phyloP scores from a whole-genome alignment of 768 basidiomycete species.

The Leccinellum albellum region DNA sequence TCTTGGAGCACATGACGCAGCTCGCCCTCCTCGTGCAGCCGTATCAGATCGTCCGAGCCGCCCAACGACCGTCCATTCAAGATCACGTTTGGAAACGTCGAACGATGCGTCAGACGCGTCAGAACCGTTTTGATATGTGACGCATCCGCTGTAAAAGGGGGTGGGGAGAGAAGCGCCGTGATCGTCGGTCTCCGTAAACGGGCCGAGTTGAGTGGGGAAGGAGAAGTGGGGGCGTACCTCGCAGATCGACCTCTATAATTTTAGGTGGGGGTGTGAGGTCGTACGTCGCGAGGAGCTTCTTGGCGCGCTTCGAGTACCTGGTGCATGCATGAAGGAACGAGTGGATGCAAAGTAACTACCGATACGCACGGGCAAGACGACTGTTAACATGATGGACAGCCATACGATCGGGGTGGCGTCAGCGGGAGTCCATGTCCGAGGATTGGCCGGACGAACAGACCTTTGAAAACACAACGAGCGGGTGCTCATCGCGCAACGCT shows the following conservation, averaged over 20 bases:
- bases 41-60: constrained; percentile 58
- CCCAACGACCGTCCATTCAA: constrained; percentile 61
- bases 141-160: constrained; percentile 42
- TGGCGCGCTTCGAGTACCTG: constrained; percentile 32
- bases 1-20: constrained; percentile 46
- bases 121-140: constrained; percentile 62
- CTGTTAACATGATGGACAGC: constrained; percentile 29
- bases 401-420: not conserved
- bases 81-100: constrained; percentile 76
- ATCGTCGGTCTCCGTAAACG: not conserved
- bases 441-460: constrained; percentile 31
- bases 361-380: constrained; percentile 64
- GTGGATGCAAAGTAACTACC: not conserved
- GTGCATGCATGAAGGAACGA: not conserved
- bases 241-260: constrained; percentile 71
- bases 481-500: constrained; percentile 46
- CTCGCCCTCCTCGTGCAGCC: constrained; percentile 40
- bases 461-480: constrained; percentile 81
- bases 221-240: constrained; percentile 41
- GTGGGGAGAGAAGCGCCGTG: not conserved
- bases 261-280: constrained; percentile 60
- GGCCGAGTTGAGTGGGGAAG: not conserved
- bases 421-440: not conserved
- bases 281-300: constrained; percentile 54
- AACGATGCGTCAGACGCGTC: constrained; percentile 57